Evolutionary conservation across 2,329 filamentous ascomycete species (phyloP).

Genomic region (Huntiella decipiens): DNA sequence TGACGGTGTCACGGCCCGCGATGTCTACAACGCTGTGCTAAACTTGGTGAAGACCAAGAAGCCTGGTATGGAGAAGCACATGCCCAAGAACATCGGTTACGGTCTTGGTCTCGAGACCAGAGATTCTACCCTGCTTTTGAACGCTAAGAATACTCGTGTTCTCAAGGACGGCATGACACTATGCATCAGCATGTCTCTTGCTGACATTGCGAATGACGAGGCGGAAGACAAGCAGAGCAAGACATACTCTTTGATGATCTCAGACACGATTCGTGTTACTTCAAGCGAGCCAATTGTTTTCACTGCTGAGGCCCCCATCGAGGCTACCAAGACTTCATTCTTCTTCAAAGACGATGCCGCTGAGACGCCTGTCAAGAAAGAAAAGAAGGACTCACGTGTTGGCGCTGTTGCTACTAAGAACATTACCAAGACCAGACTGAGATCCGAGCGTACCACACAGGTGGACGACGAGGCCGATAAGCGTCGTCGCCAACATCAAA

Average conservation of each 20-base stretch:
- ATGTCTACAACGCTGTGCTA: constrained; percentile 79
- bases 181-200: constrained; percentile 73
- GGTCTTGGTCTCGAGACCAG: constrained; percentile 85
- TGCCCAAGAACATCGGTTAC: constrained; percentile 78
- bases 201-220: constrained; percentile 70
- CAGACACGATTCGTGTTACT: constrained; percentile 82
- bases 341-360: constrained; percentile 96
- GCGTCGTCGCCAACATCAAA: constrained; percentile 77
- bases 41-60: constrained; percentile 70
- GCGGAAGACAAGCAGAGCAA: constrained; percentile 81
- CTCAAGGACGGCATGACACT: constrained; percentile 97
- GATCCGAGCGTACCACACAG: constrained; percentile 75
- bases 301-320: constrained; percentile 78
- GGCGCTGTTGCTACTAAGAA: constrained; percentile 86
- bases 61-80: constrained; percentile 87
- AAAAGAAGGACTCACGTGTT: constrained; percentile 66
- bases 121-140: constrained; percentile 67
- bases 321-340: constrained; percentile 88
- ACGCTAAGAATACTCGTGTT: constrained; percentile 63
- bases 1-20: constrained; percentile 70
- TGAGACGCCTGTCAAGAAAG: constrained; percentile 71
- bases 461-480: constrained; percentile 80
- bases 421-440: constrained; percentile 81
- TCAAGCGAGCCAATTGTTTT: constrained; percentile 67
- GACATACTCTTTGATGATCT: constrained; percentile 73